Percentiles rank a stretch among this genome's conserved stretches.
Evolutionary conservation across 2,329 filamentous ascomycete genomes (phyloP).

Genomic region (Epicoccum sorghinum): DNA sequence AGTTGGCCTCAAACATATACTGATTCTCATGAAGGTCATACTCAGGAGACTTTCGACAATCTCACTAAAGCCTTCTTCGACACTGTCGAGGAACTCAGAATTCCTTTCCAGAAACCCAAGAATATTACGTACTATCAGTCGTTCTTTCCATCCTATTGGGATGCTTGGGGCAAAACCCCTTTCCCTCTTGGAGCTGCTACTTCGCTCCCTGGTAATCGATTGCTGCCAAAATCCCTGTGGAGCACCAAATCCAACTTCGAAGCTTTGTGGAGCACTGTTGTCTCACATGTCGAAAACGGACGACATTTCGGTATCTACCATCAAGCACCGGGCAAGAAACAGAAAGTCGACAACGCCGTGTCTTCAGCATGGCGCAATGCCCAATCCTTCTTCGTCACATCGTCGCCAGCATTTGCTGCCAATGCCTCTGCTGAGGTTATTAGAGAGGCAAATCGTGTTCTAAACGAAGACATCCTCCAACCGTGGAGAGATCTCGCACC

Average conservation of each 20-base stretch:
- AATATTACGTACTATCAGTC: conserved; percentile 25
- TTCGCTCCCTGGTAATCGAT: neutral
- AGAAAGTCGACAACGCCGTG: conserved; percentile 28
- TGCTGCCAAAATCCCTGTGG: conserved; percentile 10
- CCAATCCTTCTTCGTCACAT: conserved; percentile 25
- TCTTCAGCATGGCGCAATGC: conserved; percentile 27
- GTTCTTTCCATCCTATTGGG: conserved; percentile 31
- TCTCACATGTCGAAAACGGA: conserved; percentile 49
- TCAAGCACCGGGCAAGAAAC: conserved; percentile 21
- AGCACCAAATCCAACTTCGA: conserved; percentile 33
- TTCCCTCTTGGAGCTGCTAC: conserved; percentile 9
- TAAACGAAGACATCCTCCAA: conserved; percentile 1
- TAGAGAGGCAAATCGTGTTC: neutral
- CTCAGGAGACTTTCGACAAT: neutral
- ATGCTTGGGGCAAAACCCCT: conserved; percentile 22
- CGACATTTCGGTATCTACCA: conserved; percentile 26
- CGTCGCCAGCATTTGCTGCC: neutral
- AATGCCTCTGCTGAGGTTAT: neutral
- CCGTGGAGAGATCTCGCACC: neutral
- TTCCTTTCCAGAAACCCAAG: conserved; percentile 5
- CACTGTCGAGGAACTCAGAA: no score
- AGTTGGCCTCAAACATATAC: neutral
- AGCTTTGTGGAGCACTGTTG: conserved; percentile 31
- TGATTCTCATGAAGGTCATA: neutral
- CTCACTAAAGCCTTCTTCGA: neutral